Base-by-base conservation (phyloP, 2,329 filamentous ascomycete species). In the Ciborinia camelliae region DNA sequence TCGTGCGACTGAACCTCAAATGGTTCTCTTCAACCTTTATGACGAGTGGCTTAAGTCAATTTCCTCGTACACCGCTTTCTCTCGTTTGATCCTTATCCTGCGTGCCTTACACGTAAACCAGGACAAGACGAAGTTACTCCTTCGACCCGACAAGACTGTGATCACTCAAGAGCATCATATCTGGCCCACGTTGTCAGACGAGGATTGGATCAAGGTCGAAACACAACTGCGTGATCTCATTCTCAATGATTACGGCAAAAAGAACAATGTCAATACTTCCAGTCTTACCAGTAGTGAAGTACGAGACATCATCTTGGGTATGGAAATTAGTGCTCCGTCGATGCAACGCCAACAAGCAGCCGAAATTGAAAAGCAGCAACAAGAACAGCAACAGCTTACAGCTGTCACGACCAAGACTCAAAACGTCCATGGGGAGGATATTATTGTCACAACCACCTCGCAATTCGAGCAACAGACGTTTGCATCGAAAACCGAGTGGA, bases 161-260 rank as follows among this genome's bases (percentile, higher is more conserved):
- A 96, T 99, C 73, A 99, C 95, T 0, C 92, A 98, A 72, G 93
- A 98, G 74, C 95, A 99, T 79, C 95, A 99, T 77, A 99, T 99
- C 75, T 99, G 95, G 95, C 95, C 95, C 0, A 89, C 92, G 0
- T 81, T 99, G 63, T 89, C 91, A 0, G 95, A 99, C 69, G 95
- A 99, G 72, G 93, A 97, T 68, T 99, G 95, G 95, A 95, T 99
- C 79, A 97, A 97, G 85, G 92, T 99, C n/a, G 95, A 99, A 82
- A 92, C 92, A 53, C 91, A 96, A 75, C 82, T 99, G 50, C 89
- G 95, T 76, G 95, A 99, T 81, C 81, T 99, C 70, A 99, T 99
- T 73, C 76, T 99, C 71, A 97, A 98, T 71, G 95, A 99, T 76
- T 99, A 99, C 76, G 95, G 95, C 75, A 99, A 98, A 86, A 99